Conservation (phyloP, 2,329 filamentous ascomycete species). For the Seiridium unicorne region DNA sequence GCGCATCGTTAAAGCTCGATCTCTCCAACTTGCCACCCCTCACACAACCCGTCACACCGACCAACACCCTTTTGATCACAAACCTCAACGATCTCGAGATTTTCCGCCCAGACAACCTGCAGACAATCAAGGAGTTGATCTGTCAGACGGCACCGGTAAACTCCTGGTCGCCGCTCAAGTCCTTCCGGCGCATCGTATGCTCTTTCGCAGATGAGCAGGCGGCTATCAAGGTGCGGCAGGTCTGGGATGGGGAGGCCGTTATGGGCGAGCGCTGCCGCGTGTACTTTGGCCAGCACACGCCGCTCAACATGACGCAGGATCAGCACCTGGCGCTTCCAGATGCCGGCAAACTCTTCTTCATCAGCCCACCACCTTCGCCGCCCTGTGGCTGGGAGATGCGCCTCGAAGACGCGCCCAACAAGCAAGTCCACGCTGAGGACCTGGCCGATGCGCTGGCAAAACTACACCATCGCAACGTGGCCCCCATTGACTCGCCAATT, state of each 20-base stretch:
- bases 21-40: conserved; percentile 70
- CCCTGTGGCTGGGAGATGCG: conserved; percentile 71
- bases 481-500: conserved; percentile 25
- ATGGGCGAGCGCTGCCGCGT: conserved; percentile 68
- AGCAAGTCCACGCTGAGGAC: conserved; percentile 67
- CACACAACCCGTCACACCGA: conserved; percentile 68
- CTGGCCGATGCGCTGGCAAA: conserved; percentile 64
- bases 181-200: conserved; percentile 77
- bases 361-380: conserved; percentile 66
- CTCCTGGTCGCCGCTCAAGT: conserved; percentile 78
- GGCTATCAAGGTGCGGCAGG: conserved; percentile 67
- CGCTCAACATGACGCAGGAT: conserved; percentile 47
- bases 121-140: conserved; percentile 71
- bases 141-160: conserved; percentile 68
- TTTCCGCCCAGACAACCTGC: conserved; percentile 72
- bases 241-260: conserved; percentile 72
- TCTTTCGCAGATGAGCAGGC: conserved; percentile 72
- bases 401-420: conserved; percentile 68
- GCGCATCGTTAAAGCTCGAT: conserved; percentile 65
- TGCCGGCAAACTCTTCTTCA: conserved; percentile 71
- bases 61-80: conserved; percentile 83
- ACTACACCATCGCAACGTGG: conserved; percentile 45
- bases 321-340: conserved; percentile 65
- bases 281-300: conserved; percentile 65
- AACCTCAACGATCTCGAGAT: conserved; percentile 72